Base-by-base conservation (phyloP, 306 rosid species). In the Lotus japonicus region DNA sequence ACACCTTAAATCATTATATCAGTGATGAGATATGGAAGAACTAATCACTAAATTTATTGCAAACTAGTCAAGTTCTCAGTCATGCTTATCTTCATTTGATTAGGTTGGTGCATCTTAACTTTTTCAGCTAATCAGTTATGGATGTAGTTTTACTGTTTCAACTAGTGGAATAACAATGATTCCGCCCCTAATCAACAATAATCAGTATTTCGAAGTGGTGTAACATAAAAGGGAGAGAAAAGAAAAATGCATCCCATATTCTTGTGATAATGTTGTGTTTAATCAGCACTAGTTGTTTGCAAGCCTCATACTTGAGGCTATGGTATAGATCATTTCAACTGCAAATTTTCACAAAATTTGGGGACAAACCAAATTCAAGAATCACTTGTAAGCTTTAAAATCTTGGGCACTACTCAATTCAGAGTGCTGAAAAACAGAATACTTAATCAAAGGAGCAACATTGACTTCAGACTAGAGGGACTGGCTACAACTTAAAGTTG, bases 401-500 rank as follows among this genome's bases (percentile, higher is more conserved):
- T 13, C 21, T 44, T 21, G 42, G 21, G 4, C 4, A 7, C 13
- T 18, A 12, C 21, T 45, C 51, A 6, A 58, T 59, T 67, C 31
- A 69, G 5, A 64, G 26, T 44, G 31, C 42, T 5, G 9, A 15
- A 46, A 51, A 35, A 19, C 55, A 59, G 7, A 58, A 57, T 12
- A n/a, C n/a, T n/a, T n/a, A n/a, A n/a, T n/a, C n/a, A n/a, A n/a
- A n/a, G n/a, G n/a, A n/a, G n/a, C n/a, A n/a, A n/a, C n/a, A n/a
- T n/a, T n/a, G n/a, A n/a, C n/a, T n/a, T n/a, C n/a, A n/a, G n/a
- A n/a, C n/a, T n/a, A n/a, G n/a, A n/a, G n/a, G n/a, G n/a, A n/a
- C n/a, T 72, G 41, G 70, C 50, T 42, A 51, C n/a, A 54, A 72
- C 49, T 39, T 18, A 19, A 59, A 16, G 53, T 51, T 45, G 61